phyloP scores from a whole-genome alignment of 345 rosid species.

The Populus alba region DNA sequence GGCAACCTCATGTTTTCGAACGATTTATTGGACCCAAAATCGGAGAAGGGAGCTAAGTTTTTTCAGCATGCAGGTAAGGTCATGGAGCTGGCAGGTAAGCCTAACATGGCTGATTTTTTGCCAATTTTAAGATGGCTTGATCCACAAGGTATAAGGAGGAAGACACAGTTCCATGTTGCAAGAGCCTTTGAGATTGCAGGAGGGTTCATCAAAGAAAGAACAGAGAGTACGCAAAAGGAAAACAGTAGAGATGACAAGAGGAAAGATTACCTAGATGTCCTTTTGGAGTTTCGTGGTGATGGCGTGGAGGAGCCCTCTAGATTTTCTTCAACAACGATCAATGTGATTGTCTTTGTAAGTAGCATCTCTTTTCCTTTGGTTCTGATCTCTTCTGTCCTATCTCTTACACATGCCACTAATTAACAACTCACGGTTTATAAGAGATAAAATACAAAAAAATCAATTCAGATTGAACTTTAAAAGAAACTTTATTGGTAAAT shows the following conservation, averaged over 20 bases:
- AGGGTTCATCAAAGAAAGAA: constrained; percentile 57
- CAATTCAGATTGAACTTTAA: no score
- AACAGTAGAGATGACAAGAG: constrained; percentile 2
- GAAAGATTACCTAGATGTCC: constrained; percentile 74
- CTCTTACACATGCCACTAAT: no score
- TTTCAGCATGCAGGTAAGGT: constrained; percentile 67
- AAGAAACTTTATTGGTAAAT: no score
- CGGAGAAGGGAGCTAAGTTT: constrained; percentile 55
- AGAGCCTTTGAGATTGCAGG: constrained; percentile 58
- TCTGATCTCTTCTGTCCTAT: no score
- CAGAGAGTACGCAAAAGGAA: constrained; percentile 19
- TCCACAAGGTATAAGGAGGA: constrained; percentile 69
- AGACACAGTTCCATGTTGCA: constrained; percentile 59
- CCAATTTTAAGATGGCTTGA: constrained; percentile 61
- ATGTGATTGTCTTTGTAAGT: constrained; percentile 71
- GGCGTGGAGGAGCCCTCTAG: constrained; percentile 40
- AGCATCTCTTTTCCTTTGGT: background rate
- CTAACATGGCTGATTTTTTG: constrained; percentile 72
- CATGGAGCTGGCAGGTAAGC: constrained; percentile 76
- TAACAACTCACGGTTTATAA: no score
- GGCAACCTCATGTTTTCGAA: constrained; percentile 69
- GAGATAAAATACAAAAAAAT: no score
- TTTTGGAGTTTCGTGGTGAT: constrained; percentile 71
- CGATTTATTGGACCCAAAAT: constrained; percentile 58
- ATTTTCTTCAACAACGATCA: constrained; percentile 58